Evolutionary conservation across 805 yeast species (phyloP), one percentile per base, ranked within the genome.

Genomic region (Vanderwaltozyma verrucispora): DNA sequence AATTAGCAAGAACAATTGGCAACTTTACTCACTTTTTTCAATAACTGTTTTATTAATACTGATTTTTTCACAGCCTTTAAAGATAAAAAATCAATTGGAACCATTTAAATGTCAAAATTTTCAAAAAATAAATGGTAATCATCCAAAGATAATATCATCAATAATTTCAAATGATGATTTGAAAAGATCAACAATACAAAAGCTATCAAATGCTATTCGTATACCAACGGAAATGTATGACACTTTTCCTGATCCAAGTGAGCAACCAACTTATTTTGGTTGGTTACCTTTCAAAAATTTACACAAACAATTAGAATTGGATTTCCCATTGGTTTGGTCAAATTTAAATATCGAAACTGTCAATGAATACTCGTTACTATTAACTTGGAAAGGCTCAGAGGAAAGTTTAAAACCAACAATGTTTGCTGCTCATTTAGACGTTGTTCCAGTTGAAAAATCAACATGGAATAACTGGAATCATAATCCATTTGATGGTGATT

Each of bases 381-480:
- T 67, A 51, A 77, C 83, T 17, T 74, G 81, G 72, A 55, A 69
- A 41, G 95, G 95, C 10, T 52, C 71, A 3, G 53, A 72, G 29
- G 26, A 48, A 5, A 42, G 54, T 2, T 59, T 77, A 45, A 76
- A 80, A 53, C 95, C 95, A 10, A 47, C 78, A 14, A 47, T 85
- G 56, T 62, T 84, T 32, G 72, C 81, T 56, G 89, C 92, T 3
- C 95, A 85, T 55, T 85, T 78, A 54, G 95, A 85, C 52, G 85
- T 80, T 2, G 95, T 85, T n/a, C 94, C 95, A 0, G 80, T 82
- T 4, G 80, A 75, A 49, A 53, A 56, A 15, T 72, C 68, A 16
- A 74, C 87, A 0, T 57, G 64, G 33, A 62, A 58, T 19, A 62
- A 72, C 37, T 85, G 95, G 95, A 64, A 61, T 0, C 66, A 72